phyloP scores from a whole-genome alignment of 192 early-diverging fungal genomes.

The Glomus cerebriforme region DNA sequence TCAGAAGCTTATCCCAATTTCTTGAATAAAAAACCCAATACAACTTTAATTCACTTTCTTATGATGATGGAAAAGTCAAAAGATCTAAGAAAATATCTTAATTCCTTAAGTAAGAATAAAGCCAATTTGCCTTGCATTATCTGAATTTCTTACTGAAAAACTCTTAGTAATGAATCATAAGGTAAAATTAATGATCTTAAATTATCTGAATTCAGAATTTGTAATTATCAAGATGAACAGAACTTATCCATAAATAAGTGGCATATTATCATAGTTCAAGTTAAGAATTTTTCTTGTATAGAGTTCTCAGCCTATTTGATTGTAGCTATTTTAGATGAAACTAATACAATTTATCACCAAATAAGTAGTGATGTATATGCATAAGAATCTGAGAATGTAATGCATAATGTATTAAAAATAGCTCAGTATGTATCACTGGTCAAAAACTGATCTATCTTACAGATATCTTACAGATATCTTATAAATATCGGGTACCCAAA shows the following conservation, averaged over 20 bases:
- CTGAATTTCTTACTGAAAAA: neutral
- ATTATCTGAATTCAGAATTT: neutral
- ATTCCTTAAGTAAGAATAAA: too few species aligned
- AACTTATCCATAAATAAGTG: neutral
- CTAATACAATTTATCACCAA: neutral
- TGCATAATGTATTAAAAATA: neutral
- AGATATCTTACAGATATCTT: too few species aligned
- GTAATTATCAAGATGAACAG: neutral
- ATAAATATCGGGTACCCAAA: too few species aligned
- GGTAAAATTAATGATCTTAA: neutral
- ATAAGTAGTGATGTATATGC: slow-evolving; percentile 1
- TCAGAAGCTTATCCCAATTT: too few species aligned
- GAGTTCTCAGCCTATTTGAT: neutral
- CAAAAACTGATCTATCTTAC: too few species aligned
- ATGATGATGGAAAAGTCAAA: too few species aligned
- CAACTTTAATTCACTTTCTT: too few species aligned
- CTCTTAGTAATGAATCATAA: neutral
- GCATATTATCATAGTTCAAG: neutral
- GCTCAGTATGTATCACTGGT: too few species aligned
- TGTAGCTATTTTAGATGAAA: neutral
- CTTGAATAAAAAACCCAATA: too few species aligned
- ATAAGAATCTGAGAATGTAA: neutral
- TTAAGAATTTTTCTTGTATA: neutral
- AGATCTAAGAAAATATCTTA: too few species aligned
- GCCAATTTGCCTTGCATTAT: too few species aligned